Conservation (phyloP, 2,329 filamentous ascomycete genomes). For the Parasarocladium wereldwijsianum region DNA sequence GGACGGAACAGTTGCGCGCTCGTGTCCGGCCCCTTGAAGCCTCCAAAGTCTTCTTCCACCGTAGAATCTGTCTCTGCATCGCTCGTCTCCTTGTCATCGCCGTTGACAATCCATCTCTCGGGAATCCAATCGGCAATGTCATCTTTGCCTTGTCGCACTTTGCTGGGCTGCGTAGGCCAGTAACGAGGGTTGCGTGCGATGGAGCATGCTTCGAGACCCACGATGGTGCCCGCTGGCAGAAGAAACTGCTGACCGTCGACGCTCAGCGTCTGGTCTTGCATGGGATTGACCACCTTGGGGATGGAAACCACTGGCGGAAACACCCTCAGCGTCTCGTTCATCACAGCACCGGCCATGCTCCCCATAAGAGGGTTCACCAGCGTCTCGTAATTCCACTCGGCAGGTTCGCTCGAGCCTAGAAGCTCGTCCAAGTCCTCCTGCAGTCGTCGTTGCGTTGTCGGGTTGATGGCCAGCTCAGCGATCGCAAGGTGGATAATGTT, state of each 20-base stretch:
- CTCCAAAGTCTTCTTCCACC: slow-evolving; percentile 39
- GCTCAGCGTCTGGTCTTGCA: slow-evolving; percentile 38
- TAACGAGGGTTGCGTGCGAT: slow-evolving; percentile 56
- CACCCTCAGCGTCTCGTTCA: slow-evolving; percentile 65
- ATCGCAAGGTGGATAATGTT: slow-evolving; percentile 61
- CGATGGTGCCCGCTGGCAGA: slow-evolving; percentile 38
- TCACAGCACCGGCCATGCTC: slow-evolving; percentile 56
- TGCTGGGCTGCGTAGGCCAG: slow-evolving; percentile 46
- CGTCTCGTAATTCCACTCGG: slow-evolving; percentile 56
- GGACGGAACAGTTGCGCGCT: slow-evolving; percentile 46
- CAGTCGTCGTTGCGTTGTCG: slow-evolving; percentile 45
- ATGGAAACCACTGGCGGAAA: slow-evolving; percentile 58
- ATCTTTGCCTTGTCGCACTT: slow-evolving; percentile 23
- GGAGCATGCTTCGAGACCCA: slow-evolving; percentile 41
- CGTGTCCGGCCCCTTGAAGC: slow-evolving; percentile 45
- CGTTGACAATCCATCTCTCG: slow-evolving; percentile 51
- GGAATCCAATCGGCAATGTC: slow-evolving; percentile 58
- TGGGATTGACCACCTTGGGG: slow-evolving; percentile 45
- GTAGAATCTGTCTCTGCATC: slow-evolving; percentile 17
- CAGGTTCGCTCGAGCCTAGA: slow-evolving; percentile 38
- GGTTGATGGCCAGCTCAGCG: slow-evolving; percentile 51
- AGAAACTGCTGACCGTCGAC: slow-evolving; percentile 42
- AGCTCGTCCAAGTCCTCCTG: slow-evolving; percentile 56
- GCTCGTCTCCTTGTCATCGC: slow-evolving; percentile 5
- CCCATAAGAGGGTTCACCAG: slow-evolving; percentile 51